Evolutionary conservation across 805 yeast genomes (phyloP), one percentile per base, ranked within the genome.

Genomic region (Pichia kluyveri): DNA sequence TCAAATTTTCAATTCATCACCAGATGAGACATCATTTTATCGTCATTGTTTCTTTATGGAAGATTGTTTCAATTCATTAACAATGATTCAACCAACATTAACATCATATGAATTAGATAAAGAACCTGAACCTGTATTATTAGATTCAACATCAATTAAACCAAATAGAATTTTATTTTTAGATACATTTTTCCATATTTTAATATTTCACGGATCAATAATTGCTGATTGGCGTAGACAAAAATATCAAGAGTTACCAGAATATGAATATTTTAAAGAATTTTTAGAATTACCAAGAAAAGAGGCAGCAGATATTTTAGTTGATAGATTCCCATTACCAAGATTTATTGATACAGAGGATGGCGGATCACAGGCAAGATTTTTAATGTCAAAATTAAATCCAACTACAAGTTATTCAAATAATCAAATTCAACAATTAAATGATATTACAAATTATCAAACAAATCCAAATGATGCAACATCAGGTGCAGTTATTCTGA

Each of bases 361-460:
- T 60, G 86, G 86, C 47, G 87, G 86, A 4, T 80, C 86, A 0
- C 88, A 82, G 59, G 86, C 87, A 0, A 71, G 88, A 63, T 82
- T 82, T 60, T 68, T 82, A 48, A 77, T 78, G 72, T 82, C 86
- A 3, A 81, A 81, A 62, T 68, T 82, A 56, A 82, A 82, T 62
- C 87, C 88, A 14, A 73, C 84, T 5, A 79, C 80, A 2, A 72
- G 73, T 42, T 79, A 80, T 60, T 30, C 32, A 30, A 30, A 9
- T 30, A 30, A 30, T 30, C 32, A 30, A 30, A 30, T 30, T 12
- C 69, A 75, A 34, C n/a, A 14, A 14, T 34, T 34, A 15, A 34
- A 34, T 14, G 37, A 34, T 14, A 44, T 59, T 59, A 37, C 32
- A 10, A 30, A 30, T 8, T 10, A 30, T 30, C 14, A 30, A 30